A percentile compares a stretch with the other conserved stretches of the same genome.
These are phyloP conservation scores for Neospermospora avenae DNA, from an alignment of 2,329 filamentous ascomycete species.

Conservation along the genomic window DNA sequence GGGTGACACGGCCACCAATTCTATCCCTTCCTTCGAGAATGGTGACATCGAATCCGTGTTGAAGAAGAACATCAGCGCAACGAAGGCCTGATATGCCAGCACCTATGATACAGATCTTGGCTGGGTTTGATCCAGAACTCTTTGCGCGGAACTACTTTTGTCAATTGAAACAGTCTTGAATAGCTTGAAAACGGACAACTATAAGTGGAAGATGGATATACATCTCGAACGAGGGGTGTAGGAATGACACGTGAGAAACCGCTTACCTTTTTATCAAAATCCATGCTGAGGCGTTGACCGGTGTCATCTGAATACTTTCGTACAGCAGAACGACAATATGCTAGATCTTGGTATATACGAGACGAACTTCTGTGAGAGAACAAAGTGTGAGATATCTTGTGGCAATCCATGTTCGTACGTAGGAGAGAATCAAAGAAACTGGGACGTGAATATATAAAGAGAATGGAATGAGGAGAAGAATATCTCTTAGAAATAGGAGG, in stretches of 20 bases:
- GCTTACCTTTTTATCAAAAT: conserved; percentile 15
- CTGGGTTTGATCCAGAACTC: not conserved
- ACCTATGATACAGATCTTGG: conserved; percentile 45
- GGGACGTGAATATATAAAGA: not conserved
- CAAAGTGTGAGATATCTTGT: conserved; percentile 26
- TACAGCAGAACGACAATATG: conserved; percentile 13
- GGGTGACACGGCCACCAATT: conserved; percentile 45
- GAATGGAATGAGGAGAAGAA: not conserved
- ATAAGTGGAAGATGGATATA: too few relatives aligned
- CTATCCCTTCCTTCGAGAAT: conserved; percentile 55
- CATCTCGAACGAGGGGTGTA: too few relatives aligned
- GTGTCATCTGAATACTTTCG: conserved; percentile 5
- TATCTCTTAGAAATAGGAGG: too few relatives aligned
- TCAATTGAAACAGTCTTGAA: not conserved
- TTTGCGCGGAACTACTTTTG: not conserved
- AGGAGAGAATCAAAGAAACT: not conserved
- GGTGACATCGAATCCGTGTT: conserved; percentile 51
- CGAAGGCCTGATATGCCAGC: conserved; percentile 55
- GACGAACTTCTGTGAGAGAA: conserved; percentile 23
- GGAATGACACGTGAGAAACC: too few relatives aligned
- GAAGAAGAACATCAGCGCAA: conserved; percentile 52
- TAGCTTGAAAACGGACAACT: too few relatives aligned
- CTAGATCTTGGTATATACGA: conserved; percentile 29
- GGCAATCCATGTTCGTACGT: conserved; percentile 21
- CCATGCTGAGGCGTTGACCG: conserved; percentile 16